Evolutionary conservation across 352 stramenopile genomes (phyloP).

Genomic region (Thraustochytrium sp.): DNA sequence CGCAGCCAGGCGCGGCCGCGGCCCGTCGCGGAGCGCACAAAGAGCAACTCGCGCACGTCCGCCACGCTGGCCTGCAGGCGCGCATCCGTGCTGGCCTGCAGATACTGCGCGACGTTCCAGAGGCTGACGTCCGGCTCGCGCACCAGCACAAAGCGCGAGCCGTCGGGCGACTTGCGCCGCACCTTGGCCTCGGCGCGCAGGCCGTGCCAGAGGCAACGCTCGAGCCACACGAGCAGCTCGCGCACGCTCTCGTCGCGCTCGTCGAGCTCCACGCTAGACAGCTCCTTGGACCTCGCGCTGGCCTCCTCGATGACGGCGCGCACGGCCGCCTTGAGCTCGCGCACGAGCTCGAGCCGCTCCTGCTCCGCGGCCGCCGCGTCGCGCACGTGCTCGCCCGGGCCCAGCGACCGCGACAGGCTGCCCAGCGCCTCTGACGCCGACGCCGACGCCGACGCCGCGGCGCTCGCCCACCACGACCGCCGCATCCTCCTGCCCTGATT

Average conservation of each 20-base stretch:
- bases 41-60: background rate
- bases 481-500: too few relatives aligned
- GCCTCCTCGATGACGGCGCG: constrained; percentile 18
- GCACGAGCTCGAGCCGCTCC: constrained; percentile 22
- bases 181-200: background rate
- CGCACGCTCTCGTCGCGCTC: constrained; percentile 17
- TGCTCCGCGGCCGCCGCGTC: background rate
- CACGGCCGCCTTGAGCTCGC: constrained; percentile 15
- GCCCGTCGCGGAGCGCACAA: background rate
- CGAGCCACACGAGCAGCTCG: constrained; percentile 21
- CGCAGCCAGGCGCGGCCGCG: constrained; percentile 23
- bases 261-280: background rate
- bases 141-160: background rate
- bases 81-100: background rate
- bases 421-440: background rate
- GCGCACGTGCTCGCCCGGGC: background rate
- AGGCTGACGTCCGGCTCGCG: background rate
- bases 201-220: constrained; percentile 34
- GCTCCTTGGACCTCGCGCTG: background rate
- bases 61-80: background rate
- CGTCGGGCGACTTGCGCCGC: background rate
- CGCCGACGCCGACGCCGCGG: background rate
- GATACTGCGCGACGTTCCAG: background rate
- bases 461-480: constrained; percentile 12
- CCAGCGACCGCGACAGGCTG: background rate